Conservation (phyloP, 1,284 basidiomycete species). For the Schizophyllum amplum region DNA sequence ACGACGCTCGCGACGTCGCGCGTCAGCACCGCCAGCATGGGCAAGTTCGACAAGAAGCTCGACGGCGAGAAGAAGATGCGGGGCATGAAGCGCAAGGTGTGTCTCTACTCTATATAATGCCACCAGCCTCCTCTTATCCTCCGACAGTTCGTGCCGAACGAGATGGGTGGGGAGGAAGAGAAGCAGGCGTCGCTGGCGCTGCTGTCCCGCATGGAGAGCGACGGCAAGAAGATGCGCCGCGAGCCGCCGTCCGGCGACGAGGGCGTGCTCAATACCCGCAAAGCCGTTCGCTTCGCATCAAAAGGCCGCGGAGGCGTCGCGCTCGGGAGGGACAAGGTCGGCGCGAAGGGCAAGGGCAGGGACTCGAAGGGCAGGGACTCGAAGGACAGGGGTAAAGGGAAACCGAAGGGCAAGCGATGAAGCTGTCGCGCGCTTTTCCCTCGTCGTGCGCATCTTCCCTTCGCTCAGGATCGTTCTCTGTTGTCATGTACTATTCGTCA, state of each 20-base stretch:
- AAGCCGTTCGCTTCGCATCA: constrained; percentile 74
- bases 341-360: constrained; percentile 16
- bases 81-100: constrained; percentile 92
- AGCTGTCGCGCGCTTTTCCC: neutral
- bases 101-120: too few species aligned
- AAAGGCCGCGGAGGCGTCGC: constrained; percentile 59
- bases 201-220: constrained; percentile 70
- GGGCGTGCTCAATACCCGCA: constrained; percentile 72
- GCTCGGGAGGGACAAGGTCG: constrained; percentile 33
- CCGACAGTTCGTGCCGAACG: constrained; percentile 83
- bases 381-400: too few species aligned
- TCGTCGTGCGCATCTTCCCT: neutral
- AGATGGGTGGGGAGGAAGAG: constrained; percentile 59
- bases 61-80: constrained; percentile 86
- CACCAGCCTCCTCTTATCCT: too few species aligned
- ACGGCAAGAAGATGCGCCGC: constrained; percentile 51
- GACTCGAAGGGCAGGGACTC: neutral
- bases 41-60: constrained; percentile 83
- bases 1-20: constrained; percentile 74
- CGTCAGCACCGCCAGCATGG: constrained; percentile 87
- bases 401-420: neutral
- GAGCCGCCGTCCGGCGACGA: constrained; percentile 40
- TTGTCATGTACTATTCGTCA: too few species aligned
- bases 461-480: too few species aligned
- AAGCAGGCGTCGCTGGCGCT: constrained; percentile 69